A percentile compares a stretch with the other conserved stretches of the same genome.
These are phyloP conservation scores for Aotearoamyces nothofagi DNA, from an alignment of 2,329 filamentous ascomycete species.

Conservation along the genomic window DNA sequence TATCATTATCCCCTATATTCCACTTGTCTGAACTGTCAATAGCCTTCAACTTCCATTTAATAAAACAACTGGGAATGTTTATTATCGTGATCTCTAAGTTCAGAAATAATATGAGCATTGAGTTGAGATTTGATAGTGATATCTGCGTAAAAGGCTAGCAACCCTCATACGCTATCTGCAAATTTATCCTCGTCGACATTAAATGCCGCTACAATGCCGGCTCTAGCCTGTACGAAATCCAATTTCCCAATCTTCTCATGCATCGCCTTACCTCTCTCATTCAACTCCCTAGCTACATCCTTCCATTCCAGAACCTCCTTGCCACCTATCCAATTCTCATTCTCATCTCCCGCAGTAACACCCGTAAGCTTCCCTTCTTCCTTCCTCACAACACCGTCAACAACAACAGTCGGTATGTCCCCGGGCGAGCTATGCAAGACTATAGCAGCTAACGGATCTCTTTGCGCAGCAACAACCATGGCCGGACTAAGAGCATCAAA, in stretches of 20 bases:
- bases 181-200: constrained; percentile 8
- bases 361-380: constrained; percentile 10
- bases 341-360: constrained; percentile 5
- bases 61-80: no score
- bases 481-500: constrained; percentile 26
- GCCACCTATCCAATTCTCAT: constrained; percentile 8
- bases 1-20: no score
- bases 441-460: constrained; percentile 27
- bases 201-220: constrained; percentile 16
- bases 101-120: no score
- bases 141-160: no score
- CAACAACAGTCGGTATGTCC: constrained; percentile 28
- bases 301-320: constrained; percentile 15
- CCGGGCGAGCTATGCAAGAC: constrained; percentile 24
- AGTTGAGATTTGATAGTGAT: no score
- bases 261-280: constrained; percentile 16
- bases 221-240: constrained; percentile 18
- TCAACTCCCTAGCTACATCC: constrained; percentile 17
- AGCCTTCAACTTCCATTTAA: no score
- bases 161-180: constrained; percentile 2
- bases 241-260: constrained; percentile 18
- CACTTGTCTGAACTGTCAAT: no score
- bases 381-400: constrained; percentile 27
- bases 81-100: no score
- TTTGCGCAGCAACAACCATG: constrained; percentile 25